Evolutionary conservation across 31 red algal species (phyloP), one percentile per base, ranked within the genome.

Genomic region (Endocladia muricata): DNA sequence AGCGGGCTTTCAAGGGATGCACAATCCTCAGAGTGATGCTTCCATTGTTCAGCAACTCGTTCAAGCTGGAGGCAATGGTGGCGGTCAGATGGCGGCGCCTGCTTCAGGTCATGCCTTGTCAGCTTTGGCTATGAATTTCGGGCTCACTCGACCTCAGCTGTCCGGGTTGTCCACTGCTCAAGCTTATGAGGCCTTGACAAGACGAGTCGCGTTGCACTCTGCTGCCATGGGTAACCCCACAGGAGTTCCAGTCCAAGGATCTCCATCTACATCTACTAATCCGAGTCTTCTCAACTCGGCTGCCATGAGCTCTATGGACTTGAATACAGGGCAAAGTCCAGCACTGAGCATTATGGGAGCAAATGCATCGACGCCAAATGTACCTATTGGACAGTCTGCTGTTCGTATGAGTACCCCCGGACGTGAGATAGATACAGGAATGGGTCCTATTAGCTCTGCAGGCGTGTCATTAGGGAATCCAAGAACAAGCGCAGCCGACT

Each of bases 161-260:
- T n/a, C n/a, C n/a, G n/a, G n/a, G n/a, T n/a, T n/a, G n/a, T n/a
- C n/a, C n/a, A n/a, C n/a, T n/a, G n/a, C n/a, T n/a, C n/a, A n/a
- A n/a, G 68, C 68, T 1, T n/a, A 51, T 22, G 38, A 73, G 38
- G 68, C 68, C 0, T 22, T 73, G 5, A 51, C 68, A 73, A 21
- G n/a, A 5, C 23, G 44, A 28, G 3, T 42, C 32, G 41, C 39
- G 23, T 44, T 73, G 44, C 34, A 54, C 8, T 7, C 8, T 23
- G 4, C 68, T 15, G 4, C 41, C 5, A 47, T 51, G 21, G 35
- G 23, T 42, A 21, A 54, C 26, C 4, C 68, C 22, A n/a, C 41
- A 15, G 44, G n/a, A 28, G 23, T 30, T 32, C 22, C 41, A 23
- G 59, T 22, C 8, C 68, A 52, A 73, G 44, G 35, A 19, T 52